These are phyloP conservation scores for Phytophthora sansomeana DNA, from an alignment of 352 stramenopile species.

Conservation along the genomic window DNA sequence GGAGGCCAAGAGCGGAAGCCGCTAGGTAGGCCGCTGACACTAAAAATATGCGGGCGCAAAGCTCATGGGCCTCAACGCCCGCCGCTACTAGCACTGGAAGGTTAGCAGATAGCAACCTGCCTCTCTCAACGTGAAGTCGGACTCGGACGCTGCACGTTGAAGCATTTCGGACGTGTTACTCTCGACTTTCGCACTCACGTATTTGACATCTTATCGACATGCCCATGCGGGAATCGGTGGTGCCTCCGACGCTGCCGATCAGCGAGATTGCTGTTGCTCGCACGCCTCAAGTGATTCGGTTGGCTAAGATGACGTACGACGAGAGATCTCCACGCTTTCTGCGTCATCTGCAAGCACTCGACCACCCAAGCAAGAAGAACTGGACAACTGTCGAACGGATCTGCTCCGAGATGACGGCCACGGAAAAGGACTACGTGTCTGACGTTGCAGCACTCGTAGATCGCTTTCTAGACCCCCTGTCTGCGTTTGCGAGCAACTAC, in stretches of 20 bases:
- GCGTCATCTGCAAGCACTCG: slow-evolving; percentile 33
- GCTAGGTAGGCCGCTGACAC: slow-evolving; percentile 1
- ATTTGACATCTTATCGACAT: slow-evolving; percentile 10
- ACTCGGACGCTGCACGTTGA: neutral
- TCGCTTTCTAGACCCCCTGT: slow-evolving; percentile 32
- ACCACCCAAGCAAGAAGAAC: slow-evolving; percentile 33
- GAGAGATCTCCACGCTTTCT: slow-evolving; percentile 37
- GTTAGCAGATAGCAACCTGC: slow-evolving; percentile 19
- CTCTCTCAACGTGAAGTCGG: slow-evolving; percentile 18
- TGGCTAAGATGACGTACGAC: slow-evolving; percentile 29
- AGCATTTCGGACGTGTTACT: neutral
- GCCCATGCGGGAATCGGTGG: slow-evolving; percentile 17
- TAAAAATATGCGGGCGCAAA: slow-evolving; percentile 30
- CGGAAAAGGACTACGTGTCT: slow-evolving; percentile 42
- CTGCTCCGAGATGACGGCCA: slow-evolving; percentile 40
- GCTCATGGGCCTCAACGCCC: slow-evolving; percentile 14
- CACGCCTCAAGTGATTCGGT: slow-evolving; percentile 25
- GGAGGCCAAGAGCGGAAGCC: slow-evolving; percentile 17
- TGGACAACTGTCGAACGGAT: slow-evolving; percentile 40
- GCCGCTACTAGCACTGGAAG: neutral
- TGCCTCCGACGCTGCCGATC: slow-evolving; percentile 22
- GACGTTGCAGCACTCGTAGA: slow-evolving; percentile 33
- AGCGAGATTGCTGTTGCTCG: slow-evolving; percentile 10
- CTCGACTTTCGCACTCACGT: neutral
- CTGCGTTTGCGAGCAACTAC: slow-evolving; percentile 21